phyloP scores from a whole-genome alignment of 163 green algal species.

The Coccomyxa subellipsoidea region DNA sequence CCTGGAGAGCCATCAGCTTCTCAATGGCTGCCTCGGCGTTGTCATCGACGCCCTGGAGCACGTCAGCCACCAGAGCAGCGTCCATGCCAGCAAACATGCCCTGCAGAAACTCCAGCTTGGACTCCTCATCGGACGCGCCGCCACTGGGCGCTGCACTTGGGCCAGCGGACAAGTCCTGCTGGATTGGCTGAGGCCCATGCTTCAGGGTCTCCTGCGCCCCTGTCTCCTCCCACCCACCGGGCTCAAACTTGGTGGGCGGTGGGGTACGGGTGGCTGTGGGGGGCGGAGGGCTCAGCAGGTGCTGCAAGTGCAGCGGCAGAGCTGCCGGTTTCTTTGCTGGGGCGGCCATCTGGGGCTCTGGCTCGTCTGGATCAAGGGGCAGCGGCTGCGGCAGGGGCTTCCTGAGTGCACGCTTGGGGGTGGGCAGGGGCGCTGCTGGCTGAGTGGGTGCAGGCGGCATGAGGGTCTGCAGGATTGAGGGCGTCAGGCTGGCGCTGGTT shows the following conservation, averaged over 20 bases:
- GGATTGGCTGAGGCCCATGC: no score
- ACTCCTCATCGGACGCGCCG: not conserved
- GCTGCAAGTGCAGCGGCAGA: not conserved
- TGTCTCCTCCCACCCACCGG: not conserved
- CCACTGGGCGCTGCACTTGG: not conserved
- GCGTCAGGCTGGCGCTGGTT: not conserved
- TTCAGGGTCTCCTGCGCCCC: no score
- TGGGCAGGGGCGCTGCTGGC: no score
- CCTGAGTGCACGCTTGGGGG: not conserved
- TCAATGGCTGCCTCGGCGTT: not conserved
- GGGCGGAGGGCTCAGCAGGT: not conserved
- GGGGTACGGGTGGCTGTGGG: not conserved
- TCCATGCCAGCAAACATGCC: slow-evolving; percentile 1
- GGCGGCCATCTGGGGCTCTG: not conserved
- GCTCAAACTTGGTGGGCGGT: not conserved
- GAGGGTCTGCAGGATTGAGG: not conserved
- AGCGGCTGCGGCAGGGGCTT: not conserved
- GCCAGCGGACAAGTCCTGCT: no score
- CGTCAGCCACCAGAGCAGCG: not conserved
- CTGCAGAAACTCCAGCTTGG: slow-evolving; percentile 5
- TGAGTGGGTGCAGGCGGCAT: not conserved
- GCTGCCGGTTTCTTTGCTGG: not conserved
- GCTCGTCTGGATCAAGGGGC: not conserved
- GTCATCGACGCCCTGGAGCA: not conserved
- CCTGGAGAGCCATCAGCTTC: slow-evolving; percentile 1